Conservation (phyloP, 495 filamentous ascomycete genomes). For the Mycothermus thermophilus region DNA sequence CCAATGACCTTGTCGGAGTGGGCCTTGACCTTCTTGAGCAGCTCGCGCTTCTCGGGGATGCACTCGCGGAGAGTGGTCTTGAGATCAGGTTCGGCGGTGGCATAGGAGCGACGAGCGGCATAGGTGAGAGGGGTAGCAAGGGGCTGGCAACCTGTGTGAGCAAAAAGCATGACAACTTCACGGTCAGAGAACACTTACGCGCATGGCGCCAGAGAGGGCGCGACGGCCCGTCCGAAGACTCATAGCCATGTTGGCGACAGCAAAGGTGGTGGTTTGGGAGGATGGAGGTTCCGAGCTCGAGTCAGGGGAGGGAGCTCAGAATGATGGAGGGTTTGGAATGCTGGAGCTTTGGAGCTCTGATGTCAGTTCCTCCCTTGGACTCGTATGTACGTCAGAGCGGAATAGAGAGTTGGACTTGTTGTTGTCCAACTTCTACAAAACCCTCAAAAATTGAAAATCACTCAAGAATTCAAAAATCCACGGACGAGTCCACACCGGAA, state of each 20-base stretch:
- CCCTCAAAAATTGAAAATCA: too few relatives aligned
- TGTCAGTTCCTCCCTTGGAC: too few relatives aligned
- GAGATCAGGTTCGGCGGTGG: slow-evolving; percentile 69
- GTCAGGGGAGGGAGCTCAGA: neutral
- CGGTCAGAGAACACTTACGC: slow-evolving; percentile 27
- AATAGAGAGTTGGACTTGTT: too few relatives aligned
- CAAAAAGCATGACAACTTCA: too few relatives aligned
- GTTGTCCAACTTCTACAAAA: too few relatives aligned
- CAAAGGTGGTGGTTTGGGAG: neutral
- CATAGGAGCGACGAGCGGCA: slow-evolving; percentile 37
- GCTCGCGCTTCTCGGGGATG: slow-evolving; percentile 85
- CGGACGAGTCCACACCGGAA: too few relatives aligned
- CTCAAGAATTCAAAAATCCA: too few relatives aligned
- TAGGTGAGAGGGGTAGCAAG: slow-evolving; percentile 15
- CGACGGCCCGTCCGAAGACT: slow-evolving; percentile 16
- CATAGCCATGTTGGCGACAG: slow-evolving; percentile 16
- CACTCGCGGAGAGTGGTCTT: slow-evolving; percentile 68
- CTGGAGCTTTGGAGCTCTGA: too few relatives aligned
- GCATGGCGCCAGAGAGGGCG: slow-evolving; percentile 32
- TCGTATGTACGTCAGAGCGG: too few relatives aligned
- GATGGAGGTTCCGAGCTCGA: neutral
- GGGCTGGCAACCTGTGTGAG: too few relatives aligned
- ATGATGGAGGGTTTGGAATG: neutral
- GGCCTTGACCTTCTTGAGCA: slow-evolving; percentile 79
- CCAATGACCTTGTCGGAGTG: slow-evolving; percentile 73